Base-by-base conservation (phyloP, 2,329 filamentous ascomycete species). In the Elsinoe arachidis region DNA sequence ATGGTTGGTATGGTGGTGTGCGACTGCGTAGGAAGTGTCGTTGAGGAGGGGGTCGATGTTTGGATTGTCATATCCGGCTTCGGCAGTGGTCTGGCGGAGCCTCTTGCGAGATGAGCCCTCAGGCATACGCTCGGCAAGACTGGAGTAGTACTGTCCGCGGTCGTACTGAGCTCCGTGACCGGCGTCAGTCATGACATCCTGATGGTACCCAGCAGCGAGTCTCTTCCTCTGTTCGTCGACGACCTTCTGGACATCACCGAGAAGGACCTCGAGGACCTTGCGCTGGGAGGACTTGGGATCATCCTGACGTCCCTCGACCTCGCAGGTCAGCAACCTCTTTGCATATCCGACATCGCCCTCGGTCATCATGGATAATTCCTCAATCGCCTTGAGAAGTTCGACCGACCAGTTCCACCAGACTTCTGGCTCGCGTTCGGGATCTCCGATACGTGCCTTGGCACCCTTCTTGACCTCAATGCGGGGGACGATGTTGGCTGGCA, bases 361-460 rank as follows among this genome's bases (percentile, higher is more conserved):
- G 21, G 58, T 59, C 58, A 61, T 56, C n/a, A 47, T 54, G 6
- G 60, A 61, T 30, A 61, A 23, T 21, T 61, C 60, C 41, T 61
- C 60, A n/a, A 61, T 37, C 3, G 52, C 38, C 9, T 59, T 59
- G 2, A 61, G 38, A 6, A 61, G 39, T 39, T 61, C 60, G 17
- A 61, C 58, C 46, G 56, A 58, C 60, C 60, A 61, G 49, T 61
- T 61, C 58, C 58, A 61, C 60, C 60, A 61, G 15, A 56, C 37
- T 23, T 61, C 60, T 7, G 58, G 52, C 14, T 11, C 11, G 15
- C 38, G 41, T 9, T 35, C 35, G 5, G 37, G 12, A 19, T 61
- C 58, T 15, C 56, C 58, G 2, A 61, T 19, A 9, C 58, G 55
- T 2, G 55, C 54, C 43, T 61, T 61, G 41, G 58, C 58, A n/a